Conservation (phyloP, 2,329 filamentous ascomycete genomes). For the Rugonectria rugulosa region DNA sequence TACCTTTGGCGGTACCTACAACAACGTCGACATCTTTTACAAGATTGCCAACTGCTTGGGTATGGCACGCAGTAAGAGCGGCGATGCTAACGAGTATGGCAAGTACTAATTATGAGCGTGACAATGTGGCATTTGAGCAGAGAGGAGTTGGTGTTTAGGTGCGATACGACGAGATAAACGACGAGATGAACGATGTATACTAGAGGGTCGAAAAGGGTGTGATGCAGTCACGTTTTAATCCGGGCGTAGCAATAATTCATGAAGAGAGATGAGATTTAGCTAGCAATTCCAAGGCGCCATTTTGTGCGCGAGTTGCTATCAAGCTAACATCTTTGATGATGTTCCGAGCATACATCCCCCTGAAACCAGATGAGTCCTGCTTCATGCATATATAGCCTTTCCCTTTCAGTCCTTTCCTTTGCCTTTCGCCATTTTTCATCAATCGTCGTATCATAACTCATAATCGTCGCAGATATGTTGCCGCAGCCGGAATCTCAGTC, state of each 20-base stretch:
- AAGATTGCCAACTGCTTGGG: conserved; percentile 75
- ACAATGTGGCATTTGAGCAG: neutral
- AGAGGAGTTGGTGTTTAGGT: neutral
- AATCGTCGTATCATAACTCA: too few species aligned
- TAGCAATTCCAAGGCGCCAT: too few species aligned
- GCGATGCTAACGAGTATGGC: conserved; percentile 32
- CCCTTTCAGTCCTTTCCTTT: too few species aligned
- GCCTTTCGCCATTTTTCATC: neutral
- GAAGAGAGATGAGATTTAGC: neutral
- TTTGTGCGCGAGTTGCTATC: too few species aligned
- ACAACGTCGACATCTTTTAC: conserved; percentile 77
- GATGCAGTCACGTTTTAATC: conserved; percentile 1
- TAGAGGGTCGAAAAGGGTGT: too few species aligned
- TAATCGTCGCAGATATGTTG: too few species aligned
- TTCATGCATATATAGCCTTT: too few species aligned
- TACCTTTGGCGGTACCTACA: conserved; percentile 75
- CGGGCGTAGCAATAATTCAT: conserved; percentile 12
- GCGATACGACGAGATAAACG: too few species aligned
- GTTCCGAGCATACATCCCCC: too few species aligned
- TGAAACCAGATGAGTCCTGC: too few species aligned
- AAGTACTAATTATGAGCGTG: conserved; percentile 8
- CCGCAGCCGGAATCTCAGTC: too few species aligned
- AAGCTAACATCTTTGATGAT: too few species aligned
- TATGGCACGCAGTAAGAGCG: conserved; percentile 46
- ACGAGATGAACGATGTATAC: conserved; percentile 23